Percentiles rank a stretch among this genome's conserved stretches.
These are phyloP conservation scores for Ogataea corticis DNA, from an alignment of 805 yeast genomes.

Conservation along the genomic window DNA sequence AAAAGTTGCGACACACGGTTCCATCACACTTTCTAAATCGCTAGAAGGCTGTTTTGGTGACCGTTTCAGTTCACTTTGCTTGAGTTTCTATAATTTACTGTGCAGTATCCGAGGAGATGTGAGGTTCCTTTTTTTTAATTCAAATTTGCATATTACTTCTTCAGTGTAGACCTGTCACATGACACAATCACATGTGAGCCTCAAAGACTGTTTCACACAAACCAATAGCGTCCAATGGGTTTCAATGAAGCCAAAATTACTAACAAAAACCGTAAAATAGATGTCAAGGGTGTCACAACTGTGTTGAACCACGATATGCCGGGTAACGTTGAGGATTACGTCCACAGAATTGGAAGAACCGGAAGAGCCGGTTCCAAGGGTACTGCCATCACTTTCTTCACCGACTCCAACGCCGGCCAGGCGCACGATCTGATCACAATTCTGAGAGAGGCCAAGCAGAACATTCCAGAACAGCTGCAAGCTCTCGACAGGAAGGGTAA, in stretches of 20 bases:
- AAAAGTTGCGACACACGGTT: too few species aligned
- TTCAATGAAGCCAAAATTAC: constrained; percentile 9
- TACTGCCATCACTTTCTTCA: constrained; percentile 93
- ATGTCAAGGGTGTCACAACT: constrained; percentile 94
- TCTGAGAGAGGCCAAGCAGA: constrained; percentile 93
- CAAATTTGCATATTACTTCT: constrained; percentile 3
- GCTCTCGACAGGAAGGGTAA: constrained; percentile 76
- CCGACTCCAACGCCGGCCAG: constrained; percentile 80
- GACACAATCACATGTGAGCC: not conserved
- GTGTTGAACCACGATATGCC: constrained; percentile 98
- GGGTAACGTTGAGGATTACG: constrained; percentile 96
- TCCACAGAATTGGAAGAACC: constrained; percentile 98
- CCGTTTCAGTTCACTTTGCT: constrained; percentile 5
- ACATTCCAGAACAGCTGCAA: constrained; percentile 75
- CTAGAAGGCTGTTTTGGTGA: not conserved
- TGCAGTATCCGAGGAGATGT: constrained; percentile 9
- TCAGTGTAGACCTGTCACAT: constrained; percentile 2
- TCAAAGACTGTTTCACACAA: not conserved
- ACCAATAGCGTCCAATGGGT: not conserved
- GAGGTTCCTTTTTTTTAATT: constrained; percentile 6
- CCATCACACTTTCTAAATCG: not conserved
- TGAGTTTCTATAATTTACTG: constrained; percentile 6
- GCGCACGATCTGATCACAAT: constrained; percentile 90
- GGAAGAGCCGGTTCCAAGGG: constrained; percentile 98
- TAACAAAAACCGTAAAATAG: constrained; percentile 42